phyloP scores from a whole-genome alignment of 257 asterid species.

The Fraxinus cuspidata region DNA sequence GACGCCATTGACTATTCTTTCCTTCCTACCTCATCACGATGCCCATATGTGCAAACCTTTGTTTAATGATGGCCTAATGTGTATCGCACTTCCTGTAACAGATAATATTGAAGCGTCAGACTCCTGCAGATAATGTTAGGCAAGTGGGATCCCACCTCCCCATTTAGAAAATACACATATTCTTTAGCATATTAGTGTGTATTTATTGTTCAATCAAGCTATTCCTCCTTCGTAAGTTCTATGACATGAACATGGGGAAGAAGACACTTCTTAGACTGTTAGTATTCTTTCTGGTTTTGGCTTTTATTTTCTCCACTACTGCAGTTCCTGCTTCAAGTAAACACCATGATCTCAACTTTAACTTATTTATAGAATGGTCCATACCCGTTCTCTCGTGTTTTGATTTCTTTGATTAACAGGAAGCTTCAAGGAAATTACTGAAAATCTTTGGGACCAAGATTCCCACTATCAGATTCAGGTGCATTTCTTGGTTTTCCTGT shows the following conservation, averaged over 20 bases:
- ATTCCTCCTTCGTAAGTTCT: neutral
- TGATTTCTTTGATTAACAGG: slow-evolving; percentile 32
- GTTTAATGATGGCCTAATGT: slow-evolving; percentile 9
- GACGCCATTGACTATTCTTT: no score
- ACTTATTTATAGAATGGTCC: neutral
- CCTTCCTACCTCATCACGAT: neutral
- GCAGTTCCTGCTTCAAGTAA: slow-evolving; percentile 55
- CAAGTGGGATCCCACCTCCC: slow-evolving; percentile 35
- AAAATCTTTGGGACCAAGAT: slow-evolving; percentile 21
- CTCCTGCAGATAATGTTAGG: slow-evolving; percentile 39
- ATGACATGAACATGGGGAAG: slow-evolving; percentile 13
- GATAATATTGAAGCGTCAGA: neutral
- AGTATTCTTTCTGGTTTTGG: slow-evolving; percentile 28
- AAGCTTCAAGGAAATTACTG: slow-evolving; percentile 31
- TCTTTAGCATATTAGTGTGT: no score
- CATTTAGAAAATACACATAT: neutral
- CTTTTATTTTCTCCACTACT: slow-evolving; percentile 23
- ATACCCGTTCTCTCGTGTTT: neutral
- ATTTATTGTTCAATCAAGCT: neutral
- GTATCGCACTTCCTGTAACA: neutral
- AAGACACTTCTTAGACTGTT: slow-evolving; percentile 20
- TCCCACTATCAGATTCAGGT: slow-evolving; percentile 10
- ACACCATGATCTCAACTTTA: slow-evolving; percentile 2
- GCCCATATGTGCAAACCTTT: neutral
- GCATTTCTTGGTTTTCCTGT: neutral